Conservation (phyloP, 148 eudicot species). For the Nepenthes mirabilis region DNA sequence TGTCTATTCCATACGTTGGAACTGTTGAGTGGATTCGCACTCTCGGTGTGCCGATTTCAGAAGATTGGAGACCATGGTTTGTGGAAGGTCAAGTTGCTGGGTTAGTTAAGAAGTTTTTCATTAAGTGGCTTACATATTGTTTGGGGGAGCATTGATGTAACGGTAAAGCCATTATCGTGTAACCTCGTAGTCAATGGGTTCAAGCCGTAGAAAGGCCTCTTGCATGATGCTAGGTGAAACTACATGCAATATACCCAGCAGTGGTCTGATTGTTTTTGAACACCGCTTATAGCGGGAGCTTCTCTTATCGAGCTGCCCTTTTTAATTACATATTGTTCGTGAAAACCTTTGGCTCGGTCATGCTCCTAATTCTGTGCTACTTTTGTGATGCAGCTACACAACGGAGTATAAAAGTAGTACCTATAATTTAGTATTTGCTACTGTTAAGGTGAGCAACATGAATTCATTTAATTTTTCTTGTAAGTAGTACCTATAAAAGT, state of each 20-base stretch:
- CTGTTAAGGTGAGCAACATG: conserved; percentile 16
- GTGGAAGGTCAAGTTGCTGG: conserved; percentile 13
- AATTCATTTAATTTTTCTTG: background rate
- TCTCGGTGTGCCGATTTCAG: conserved; percentile 1
- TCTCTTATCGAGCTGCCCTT: too few relatives aligned
- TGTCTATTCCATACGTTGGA: conserved; percentile 5
- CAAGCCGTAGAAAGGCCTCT: too few relatives aligned
- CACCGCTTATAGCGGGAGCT: too few relatives aligned
- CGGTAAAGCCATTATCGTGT: too few relatives aligned
- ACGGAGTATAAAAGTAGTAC: background rate
- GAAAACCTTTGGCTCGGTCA: too few relatives aligned
- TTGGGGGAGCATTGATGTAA: too few relatives aligned
- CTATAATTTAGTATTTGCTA: conserved; percentile 16
- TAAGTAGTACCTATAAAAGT: too few relatives aligned
- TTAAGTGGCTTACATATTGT: background rate
- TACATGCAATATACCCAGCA: too few relatives aligned
- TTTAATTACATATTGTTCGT: too few relatives aligned
- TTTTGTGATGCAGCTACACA: conserved; percentile 6
- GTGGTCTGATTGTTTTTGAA: too few relatives aligned
- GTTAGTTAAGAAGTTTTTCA: background rate
- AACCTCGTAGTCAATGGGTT: too few relatives aligned
- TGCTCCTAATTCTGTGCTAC: background rate
- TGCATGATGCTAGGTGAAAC: too few relatives aligned
- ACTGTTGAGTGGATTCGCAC: conserved; percentile 7
- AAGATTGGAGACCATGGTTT: conserved; percentile 11